These are phyloP conservation scores for Pleoardoris graminearum DNA, from an alignment of 2,329 filamentous ascomycete species.

Conservation along the genomic window DNA sequence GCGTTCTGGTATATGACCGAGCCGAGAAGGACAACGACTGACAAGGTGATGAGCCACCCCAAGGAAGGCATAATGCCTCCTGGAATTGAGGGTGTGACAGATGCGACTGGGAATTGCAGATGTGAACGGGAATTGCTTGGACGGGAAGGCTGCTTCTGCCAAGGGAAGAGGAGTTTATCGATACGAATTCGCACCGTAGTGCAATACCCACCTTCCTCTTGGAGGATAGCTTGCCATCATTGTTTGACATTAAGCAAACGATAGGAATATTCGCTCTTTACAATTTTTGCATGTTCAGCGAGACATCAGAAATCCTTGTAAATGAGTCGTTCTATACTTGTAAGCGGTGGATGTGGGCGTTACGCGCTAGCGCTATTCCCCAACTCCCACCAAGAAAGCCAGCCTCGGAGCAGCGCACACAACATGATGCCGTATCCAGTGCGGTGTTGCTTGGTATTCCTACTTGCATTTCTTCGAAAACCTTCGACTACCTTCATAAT, in stretches of 20 bases:
- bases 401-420: no score
- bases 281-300: no score
- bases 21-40: constrained; percentile 30
- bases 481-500: neutral
- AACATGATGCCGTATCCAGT: neutral
- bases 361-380: no score
- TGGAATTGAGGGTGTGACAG: neutral
- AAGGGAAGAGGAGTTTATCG: constrained; percentile 18
- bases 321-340: no score
- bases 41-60: constrained; percentile 25
- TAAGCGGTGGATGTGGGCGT: no score
- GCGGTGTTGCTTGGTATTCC: neutral
- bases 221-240: no score
- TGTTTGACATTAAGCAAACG: no score
- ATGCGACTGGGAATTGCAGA: neutral
- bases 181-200: constrained; percentile 4
- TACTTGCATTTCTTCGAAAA: neutral
- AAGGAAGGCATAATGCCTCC: constrained; percentile 25
- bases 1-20: constrained; percentile 36
- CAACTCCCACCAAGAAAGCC: neutral
- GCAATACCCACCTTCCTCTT: constrained; percentile 1
- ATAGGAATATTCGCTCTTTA: no score
- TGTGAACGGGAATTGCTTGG: neutral
- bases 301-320: no score
- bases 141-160: no score